Conservation (phyloP, 2,329 filamentous ascomycete species). For the Sporothrix protearum region DNA sequence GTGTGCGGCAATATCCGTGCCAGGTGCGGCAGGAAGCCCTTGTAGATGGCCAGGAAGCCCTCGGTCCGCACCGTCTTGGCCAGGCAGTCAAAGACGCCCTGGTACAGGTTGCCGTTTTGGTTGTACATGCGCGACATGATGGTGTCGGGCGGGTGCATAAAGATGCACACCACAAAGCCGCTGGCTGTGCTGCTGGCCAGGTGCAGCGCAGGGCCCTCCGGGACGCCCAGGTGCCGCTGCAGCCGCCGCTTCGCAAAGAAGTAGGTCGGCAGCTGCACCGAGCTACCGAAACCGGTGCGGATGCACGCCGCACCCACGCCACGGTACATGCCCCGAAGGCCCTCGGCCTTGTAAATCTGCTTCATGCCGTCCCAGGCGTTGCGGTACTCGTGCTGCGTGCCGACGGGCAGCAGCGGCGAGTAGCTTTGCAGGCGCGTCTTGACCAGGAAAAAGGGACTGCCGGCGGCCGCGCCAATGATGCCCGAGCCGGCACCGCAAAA, state of each 20-base stretch:
- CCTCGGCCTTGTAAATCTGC: constrained; percentile 75
- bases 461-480: constrained; percentile 85
- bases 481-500: constrained; percentile 86
- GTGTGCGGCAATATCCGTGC: constrained; percentile 94
- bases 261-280: constrained; percentile 94
- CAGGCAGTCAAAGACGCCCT: constrained; percentile 86
- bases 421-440: constrained; percentile 95
- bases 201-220: constrained; percentile 86
- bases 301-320: constrained; percentile 94
- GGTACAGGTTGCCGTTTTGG: constrained; percentile 96
- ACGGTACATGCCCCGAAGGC: constrained; percentile 77
- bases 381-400: constrained; percentile 91
- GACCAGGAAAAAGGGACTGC: constrained; percentile 94
- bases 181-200: constrained; percentile 83
- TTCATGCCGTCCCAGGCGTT: constrained; percentile 79
- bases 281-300: constrained; percentile 89
- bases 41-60: constrained; percentile 90
- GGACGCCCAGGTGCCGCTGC: constrained; percentile 76
- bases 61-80: constrained; percentile 88
- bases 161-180: constrained; percentile 92
- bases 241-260: constrained; percentile 93
- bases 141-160: constrained; percentile 99
- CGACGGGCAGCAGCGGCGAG: constrained; percentile 87
- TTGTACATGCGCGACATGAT: constrained; percentile 99
- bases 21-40: constrained; percentile 93